Evolutionary conservation across 257 asterid species (phyloP).

Genomic region (Buddleja alternifolia): DNA sequence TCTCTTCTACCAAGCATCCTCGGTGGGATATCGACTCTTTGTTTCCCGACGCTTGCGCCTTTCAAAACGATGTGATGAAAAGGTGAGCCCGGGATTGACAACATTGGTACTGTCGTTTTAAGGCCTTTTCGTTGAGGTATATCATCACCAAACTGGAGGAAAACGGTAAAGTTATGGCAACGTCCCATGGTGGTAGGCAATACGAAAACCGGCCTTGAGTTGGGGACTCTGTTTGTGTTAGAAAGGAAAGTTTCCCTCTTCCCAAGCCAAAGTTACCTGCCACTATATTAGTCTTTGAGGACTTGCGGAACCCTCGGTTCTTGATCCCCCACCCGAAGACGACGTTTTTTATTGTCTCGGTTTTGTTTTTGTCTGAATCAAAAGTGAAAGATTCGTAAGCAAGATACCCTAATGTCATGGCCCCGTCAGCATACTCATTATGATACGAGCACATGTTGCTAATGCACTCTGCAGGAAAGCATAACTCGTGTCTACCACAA

Average conservation of each 20-base stretch:
- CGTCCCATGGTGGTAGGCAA: constrained; percentile 16
- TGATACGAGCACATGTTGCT: constrained; percentile 18
- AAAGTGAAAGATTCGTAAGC: constrained; percentile 14
- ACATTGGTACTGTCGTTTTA: neutral
- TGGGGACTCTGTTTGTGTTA: neutral
- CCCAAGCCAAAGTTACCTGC: constrained; percentile 28
- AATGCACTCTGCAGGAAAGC: constrained; percentile 22
- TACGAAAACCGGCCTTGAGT: constrained; percentile 29
- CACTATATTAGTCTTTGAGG: constrained; percentile 1
- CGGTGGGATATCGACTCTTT: neutral
- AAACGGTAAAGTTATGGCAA: neutral
- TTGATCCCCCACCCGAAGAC: constrained; percentile 33
- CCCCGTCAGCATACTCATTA: constrained; percentile 16
- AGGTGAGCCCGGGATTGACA: no score
- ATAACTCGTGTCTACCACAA: constrained; percentile 21
- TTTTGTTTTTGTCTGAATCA: neutral
- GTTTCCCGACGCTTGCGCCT: constrained; percentile 22
- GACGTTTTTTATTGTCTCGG: neutral
- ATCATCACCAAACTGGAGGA: constrained; percentile 17
- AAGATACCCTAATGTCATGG: constrained; percentile 1
- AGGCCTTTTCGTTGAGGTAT: constrained; percentile 8
- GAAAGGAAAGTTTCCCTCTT: neutral
- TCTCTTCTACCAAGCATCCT: neutral
- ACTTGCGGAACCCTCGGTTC: constrained; percentile 10
- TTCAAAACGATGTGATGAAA: neutral